Base-by-base conservation (phyloP, 495 filamentous ascomycete genomes). In the Neurospora africana region DNA sequence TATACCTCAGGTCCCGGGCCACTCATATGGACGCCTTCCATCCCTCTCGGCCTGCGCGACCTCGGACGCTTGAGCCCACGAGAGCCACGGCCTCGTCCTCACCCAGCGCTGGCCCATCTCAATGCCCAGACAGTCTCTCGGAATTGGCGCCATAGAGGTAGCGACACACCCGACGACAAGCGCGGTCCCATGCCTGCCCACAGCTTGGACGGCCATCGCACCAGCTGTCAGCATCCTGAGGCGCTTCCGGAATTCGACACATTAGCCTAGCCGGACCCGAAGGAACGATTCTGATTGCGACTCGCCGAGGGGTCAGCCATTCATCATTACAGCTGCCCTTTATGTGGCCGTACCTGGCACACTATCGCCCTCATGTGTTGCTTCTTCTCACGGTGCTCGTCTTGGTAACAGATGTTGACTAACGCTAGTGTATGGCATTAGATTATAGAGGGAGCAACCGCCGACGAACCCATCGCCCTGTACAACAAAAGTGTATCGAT, bases 401-500 rank as follows among this genome's bases (percentile, higher is more conserved):
- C 27, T 35, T 65, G 15, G 53, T 65, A 65, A 33, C 27, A 35
- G 27, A 8, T 33, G 53, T 65, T 17, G 53, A 33, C 53, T 65
- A 65, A 65, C 53, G 15, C 27, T 9, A 33, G 27, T 33, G 23
- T 65, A 33, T 65, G 30, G 53, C 5, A 65, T 8, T 33, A 65
- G 53, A 33, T 53, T 78, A 80, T 80, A 80, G 76, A 79, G 73
- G 71, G 76, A 70, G 72, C 39, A 68, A 71, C 68, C 75, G 39
- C 41, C 75, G 76, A 77, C 78, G 76, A 79, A 79, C 80, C 84
- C 74, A 77, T 72, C 76, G 76, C 77, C 79, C 77, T 83, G 83
- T 84, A 85, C 81, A 80, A 76, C 74, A 86, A 81, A 81, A 72
- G 73, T 72, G 72, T 71, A 71, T 76, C 75, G 61, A 77, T 75